These are phyloP conservation scores for Blumeria graminis DNA, from an alignment of 2,329 filamentous ascomycete species.

Conservation along the genomic window DNA sequence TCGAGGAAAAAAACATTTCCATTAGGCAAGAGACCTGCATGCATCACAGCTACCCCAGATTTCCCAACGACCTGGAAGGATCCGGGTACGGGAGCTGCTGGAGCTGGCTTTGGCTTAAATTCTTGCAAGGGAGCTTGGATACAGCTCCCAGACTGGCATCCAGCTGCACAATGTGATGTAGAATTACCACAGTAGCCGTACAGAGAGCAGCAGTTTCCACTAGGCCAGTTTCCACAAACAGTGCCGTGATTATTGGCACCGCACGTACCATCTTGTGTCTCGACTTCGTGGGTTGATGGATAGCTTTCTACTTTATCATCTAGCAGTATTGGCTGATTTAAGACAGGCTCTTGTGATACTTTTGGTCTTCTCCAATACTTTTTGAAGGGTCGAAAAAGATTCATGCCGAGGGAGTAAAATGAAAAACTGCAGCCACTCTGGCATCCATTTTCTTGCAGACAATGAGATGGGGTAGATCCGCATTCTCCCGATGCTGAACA, in stretches of 20 bases:
- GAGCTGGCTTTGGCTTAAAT: conserved; percentile 18
- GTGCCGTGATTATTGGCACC: conserved; percentile 23
- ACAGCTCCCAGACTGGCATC: conserved; percentile 3
- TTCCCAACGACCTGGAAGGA: conserved; percentile 25
- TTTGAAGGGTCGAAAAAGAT: neutral
- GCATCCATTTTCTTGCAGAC: conserved; percentile 12
- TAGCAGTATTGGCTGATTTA: neutral
- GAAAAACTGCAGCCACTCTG: conserved; percentile 13
- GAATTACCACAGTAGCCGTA: conserved; percentile 19
- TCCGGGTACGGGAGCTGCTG: conserved; percentile 21
- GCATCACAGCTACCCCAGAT: conserved; percentile 39
- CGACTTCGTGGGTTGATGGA: conserved; percentile 13
- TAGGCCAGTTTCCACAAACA: conserved; percentile 26
- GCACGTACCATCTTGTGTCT: conserved; percentile 28
- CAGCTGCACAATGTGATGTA: conserved; percentile 2
- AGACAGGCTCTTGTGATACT: too few relatives aligned
- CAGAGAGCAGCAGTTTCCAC: conserved; percentile 29
- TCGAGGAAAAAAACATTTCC: conserved; percentile 35
- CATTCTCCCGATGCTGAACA: conserved; percentile 14
- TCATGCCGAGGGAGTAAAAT: neutral
- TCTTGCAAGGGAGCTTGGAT: conserved; percentile 18
- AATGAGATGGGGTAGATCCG: conserved; percentile 11
- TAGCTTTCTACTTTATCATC: neutral
- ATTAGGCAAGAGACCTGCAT: conserved; percentile 32
- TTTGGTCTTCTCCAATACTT: too few relatives aligned